phyloP scores from a whole-genome alignment of 2,329 filamentous ascomycete genomes.

The Ophiostoma fasciatum region DNA sequence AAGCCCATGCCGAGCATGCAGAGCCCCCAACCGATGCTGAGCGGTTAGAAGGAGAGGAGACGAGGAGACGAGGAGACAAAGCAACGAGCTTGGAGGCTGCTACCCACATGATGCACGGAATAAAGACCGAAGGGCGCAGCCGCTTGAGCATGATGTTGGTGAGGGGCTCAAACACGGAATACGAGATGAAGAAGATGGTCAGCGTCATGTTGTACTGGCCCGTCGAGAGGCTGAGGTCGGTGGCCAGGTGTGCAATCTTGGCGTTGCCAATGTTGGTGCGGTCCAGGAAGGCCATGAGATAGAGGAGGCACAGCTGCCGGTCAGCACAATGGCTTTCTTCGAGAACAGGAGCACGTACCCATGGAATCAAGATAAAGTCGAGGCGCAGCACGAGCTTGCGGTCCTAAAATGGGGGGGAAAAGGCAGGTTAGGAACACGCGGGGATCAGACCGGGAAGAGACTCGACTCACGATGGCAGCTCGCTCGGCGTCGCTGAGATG shows the following conservation, averaged over 20 bases:
- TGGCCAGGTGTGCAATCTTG: slow-evolving; percentile 37
- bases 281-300: slow-evolving; percentile 60
- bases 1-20: slow-evolving; percentile 58
- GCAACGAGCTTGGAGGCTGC: neutral
- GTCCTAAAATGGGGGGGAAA: too few relatives aligned
- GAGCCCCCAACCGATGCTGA: slow-evolving; percentile 47
- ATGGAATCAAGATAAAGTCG: slow-evolving; percentile 21
- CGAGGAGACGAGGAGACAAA: neutral
- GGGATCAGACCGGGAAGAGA: neutral
- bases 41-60: neutral
- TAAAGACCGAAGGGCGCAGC: slow-evolving; percentile 61
- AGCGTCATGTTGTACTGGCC: slow-evolving; percentile 59
- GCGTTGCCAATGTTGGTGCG: slow-evolving; percentile 66
- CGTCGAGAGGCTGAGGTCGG: slow-evolving; percentile 46
- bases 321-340: neutral
- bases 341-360: slow-evolving; percentile 14
- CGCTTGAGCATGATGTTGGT: slow-evolving; percentile 72
- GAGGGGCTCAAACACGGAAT: slow-evolving; percentile 61
- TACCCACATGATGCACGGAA: slow-evolving; percentile 63
- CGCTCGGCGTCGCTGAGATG: slow-evolving; percentile 17
- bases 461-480: slow-evolving; percentile 15
- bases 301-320: slow-evolving; percentile 49
- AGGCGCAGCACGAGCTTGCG: slow-evolving; percentile 19
- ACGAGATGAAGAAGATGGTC: slow-evolving; percentile 78
- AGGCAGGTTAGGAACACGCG: too few relatives aligned